Conservation (phyloP, 257 asterid species). For the Coffea canephora region DNA sequence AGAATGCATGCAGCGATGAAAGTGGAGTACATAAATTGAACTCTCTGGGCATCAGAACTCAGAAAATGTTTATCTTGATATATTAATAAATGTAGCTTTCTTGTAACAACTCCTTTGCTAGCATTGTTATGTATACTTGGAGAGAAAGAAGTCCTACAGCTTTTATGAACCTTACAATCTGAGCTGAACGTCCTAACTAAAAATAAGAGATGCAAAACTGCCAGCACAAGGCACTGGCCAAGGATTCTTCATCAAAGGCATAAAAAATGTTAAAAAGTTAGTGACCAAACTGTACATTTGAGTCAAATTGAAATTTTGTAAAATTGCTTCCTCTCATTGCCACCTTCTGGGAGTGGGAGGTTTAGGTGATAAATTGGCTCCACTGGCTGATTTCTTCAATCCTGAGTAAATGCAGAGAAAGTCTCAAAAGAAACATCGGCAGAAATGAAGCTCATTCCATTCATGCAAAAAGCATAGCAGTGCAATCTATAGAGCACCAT, state of each 20-base stretch:
- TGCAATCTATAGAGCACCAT: not conserved
- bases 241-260: not conserved
- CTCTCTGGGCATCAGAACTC: not conserved
- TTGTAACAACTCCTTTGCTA: not conserved
- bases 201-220: not conserved
- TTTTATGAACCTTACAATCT: not conserved
- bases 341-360: constrained; percentile 36
- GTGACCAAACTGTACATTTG: not conserved
- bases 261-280: not conserved
- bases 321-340: constrained; percentile 23
- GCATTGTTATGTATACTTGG: not conserved
- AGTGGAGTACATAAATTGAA: not conserved
- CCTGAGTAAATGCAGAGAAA: constrained; percentile 31
- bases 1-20: not conserved
- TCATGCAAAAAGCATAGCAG: not conserved
- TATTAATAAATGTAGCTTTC: not conserved
- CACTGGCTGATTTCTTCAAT: constrained; percentile 35
- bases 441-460: too few relatives aligned
- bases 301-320: not conserved
- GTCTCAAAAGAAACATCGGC: not conserved
- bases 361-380: constrained; percentile 31
- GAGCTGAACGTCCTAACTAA: not conserved
- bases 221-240: not conserved
- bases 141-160: not conserved
- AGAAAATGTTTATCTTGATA: not conserved